Base-by-base conservation (phyloP, 768 basidiomycete species). In the Xerocomellus chrysenteron region DNA sequence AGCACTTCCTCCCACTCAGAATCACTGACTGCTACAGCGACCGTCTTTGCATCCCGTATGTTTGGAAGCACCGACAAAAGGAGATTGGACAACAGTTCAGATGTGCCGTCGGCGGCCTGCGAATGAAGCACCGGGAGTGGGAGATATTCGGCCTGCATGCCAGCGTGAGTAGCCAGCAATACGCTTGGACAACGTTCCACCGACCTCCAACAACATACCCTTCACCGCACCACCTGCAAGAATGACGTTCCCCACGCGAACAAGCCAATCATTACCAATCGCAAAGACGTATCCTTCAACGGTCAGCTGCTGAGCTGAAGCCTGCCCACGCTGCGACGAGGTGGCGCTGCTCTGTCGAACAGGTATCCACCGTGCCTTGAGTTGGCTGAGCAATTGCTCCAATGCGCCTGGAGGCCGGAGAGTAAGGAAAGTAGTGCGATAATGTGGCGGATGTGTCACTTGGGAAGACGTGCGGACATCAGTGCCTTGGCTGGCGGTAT, bases 131-230 rank as follows among this genome's bases (percentile, higher is more conserved):
- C 79, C 2, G 89, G 86, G 13, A 93, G 74, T 3, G 90, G 90
- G 16, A 92, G 81, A 67, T 92, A 93, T 68, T 93, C 90, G 8
- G 88, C 90, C 90, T 91, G 55, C n/a, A 40, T 9, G 13, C 41
- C 17, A 5, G 33, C 12, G 32, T 50, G 33, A 64, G 52, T 39
- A 53, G 59, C 43, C 4, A 21, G 33, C 8, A 5, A 17, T 52
- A 35, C 50, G 53, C 49, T 36, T 16, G 32, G 39, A 54, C 46
- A 19, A 19, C 5, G 35, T 41, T 32, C 19, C 30, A 58, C 73
- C 56, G 56, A 89, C 90, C 83, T 93, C 90, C 28, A 93, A 75
- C 40, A 93, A 76, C 87, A 93, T 90, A n/a, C 90, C 90, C 65
- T 85, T 90, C 4, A 88, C 77, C 7, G 82, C 82, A 33, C 90